phyloP scores from a whole-genome alignment of 2,329 filamentous ascomycete genomes.

The Pseudogymnoascus pannorum region DNA sequence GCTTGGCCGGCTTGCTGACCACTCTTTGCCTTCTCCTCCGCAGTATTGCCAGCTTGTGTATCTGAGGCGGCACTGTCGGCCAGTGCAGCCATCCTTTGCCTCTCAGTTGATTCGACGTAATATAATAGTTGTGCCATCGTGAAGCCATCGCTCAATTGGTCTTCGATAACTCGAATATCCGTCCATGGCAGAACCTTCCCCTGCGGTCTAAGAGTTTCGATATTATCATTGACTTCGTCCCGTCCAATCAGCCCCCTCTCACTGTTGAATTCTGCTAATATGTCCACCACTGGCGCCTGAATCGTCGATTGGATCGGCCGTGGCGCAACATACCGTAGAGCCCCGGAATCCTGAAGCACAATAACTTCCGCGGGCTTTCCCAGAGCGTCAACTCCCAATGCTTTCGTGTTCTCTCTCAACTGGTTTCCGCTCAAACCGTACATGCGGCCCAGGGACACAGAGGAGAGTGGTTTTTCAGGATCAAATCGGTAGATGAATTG shows the following conservation, averaged over 20 bases:
- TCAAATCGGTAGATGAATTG: background rate
- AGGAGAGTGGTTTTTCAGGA: background rate
- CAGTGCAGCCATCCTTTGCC: background rate
- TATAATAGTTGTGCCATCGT: constrained; percentile 24
- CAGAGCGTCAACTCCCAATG: constrained; percentile 18
- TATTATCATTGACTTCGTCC: constrained; percentile 25
- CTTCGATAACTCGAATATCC: constrained; percentile 24
- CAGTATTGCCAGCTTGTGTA: background rate
- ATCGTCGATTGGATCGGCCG: background rate
- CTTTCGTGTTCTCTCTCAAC: constrained; percentile 20
- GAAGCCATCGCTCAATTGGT: constrained; percentile 23
- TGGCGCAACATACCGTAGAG: constrained; percentile 9
- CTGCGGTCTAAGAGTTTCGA: constrained; percentile 24
- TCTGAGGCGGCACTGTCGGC: constrained; percentile 1
- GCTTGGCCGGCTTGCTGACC: background rate
- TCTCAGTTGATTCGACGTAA: constrained; percentile 18
- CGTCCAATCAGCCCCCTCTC: constrained; percentile 24
- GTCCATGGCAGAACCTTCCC: constrained; percentile 19
- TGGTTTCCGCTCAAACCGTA: constrained; percentile 19
- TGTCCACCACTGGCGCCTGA: constrained; percentile 23
- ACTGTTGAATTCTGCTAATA: constrained; percentile 22
- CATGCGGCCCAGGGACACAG: constrained; percentile 11
- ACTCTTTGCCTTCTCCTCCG: background rate
- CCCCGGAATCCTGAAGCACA: constrained; percentile 25
- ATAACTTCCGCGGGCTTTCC: constrained; percentile 25